phyloP scores from a whole-genome alignment of 768 basidiomycete genomes.

The Rhodocollybia butyracea region DNA sequence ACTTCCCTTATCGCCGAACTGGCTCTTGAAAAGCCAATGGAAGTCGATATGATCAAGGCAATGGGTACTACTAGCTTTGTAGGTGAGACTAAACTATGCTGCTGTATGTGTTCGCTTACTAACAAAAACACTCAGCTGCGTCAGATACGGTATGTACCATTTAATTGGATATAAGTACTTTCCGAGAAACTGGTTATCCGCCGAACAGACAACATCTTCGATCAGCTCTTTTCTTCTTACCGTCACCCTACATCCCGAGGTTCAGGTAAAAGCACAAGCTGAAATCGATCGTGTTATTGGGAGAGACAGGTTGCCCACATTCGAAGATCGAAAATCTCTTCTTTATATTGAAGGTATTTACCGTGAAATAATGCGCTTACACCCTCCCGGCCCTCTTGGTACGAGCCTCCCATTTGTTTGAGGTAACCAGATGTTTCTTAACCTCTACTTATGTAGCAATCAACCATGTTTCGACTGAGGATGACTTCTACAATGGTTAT shows the following conservation, averaged over 20 bases:
- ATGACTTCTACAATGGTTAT: too few relatives aligned
- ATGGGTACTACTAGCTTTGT: neutral
- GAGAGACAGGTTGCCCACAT: constrained; percentile 16
- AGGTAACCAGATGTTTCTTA: neutral
- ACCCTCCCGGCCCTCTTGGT: neutral
- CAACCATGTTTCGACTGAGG: neutral
- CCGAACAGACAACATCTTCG: neutral
- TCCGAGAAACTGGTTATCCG: neutral
- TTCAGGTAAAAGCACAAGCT: too few relatives aligned
- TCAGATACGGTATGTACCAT: neutral
- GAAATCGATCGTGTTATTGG: constrained; percentile 28
- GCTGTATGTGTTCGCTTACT: neutral
- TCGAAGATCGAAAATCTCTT: constrained; percentile 16
- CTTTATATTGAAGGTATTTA: constrained; percentile 6
- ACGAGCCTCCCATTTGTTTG: neutral
- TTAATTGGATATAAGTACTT: neutral
- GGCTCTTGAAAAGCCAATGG: too few relatives aligned
- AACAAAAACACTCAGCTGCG: neutral
- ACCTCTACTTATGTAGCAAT: neutral
- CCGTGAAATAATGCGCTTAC: constrained; percentile 11
- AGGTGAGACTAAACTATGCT: neutral
- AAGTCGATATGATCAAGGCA: neutral
- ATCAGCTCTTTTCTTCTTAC: too few relatives aligned
- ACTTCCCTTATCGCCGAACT: too few relatives aligned
- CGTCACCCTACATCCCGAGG: too few relatives aligned